Conservation (phyloP, 2,329 filamentous ascomycete genomes). For the Trichoderma sp. region DNA sequence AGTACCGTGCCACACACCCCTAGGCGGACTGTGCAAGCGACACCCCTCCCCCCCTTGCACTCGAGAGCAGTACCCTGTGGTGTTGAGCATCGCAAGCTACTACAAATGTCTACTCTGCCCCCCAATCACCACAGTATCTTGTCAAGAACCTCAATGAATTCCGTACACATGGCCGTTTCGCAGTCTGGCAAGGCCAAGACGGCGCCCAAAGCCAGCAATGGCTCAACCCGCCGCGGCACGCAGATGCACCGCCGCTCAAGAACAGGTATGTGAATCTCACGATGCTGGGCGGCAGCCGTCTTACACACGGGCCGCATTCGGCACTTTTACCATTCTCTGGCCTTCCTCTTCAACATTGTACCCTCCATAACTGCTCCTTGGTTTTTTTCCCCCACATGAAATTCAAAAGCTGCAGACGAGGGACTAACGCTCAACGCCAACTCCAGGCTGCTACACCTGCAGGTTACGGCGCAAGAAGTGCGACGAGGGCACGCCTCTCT, state of each 20-base stretch:
- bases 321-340: too few species aligned
- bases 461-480: conserved; percentile 69
- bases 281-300: conserved; percentile 8
- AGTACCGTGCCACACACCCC: conserved; percentile 23
- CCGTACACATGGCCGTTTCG: conserved; percentile 64
- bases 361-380: neutral
- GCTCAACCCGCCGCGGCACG: conserved; percentile 66
- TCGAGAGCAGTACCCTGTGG: conserved; percentile 26
- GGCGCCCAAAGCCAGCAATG: conserved; percentile 56
- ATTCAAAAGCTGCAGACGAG: neutral
- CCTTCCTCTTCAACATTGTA: too few species aligned
- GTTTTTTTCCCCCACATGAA: neutral
- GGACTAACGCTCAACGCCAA: neutral
- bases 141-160: conserved; percentile 49
- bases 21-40: conserved; percentile 29
- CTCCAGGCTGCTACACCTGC: conserved; percentile 67
- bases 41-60: conserved; percentile 34
- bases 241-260: conserved; percentile 94
- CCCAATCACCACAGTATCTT: conserved; percentile 59
- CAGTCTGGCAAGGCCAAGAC: conserved; percentile 61
- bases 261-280: conserved; percentile 69
- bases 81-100: conserved; percentile 39
- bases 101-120: conserved; percentile 67
- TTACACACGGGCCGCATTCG: conserved; percentile 6
- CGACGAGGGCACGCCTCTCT: conserved; percentile 64